These are phyloP conservation scores for Zygosaccharomyces pseudobailii DNA, from an alignment of 1,139 yeast species.

Conservation along the genomic window DNA sequence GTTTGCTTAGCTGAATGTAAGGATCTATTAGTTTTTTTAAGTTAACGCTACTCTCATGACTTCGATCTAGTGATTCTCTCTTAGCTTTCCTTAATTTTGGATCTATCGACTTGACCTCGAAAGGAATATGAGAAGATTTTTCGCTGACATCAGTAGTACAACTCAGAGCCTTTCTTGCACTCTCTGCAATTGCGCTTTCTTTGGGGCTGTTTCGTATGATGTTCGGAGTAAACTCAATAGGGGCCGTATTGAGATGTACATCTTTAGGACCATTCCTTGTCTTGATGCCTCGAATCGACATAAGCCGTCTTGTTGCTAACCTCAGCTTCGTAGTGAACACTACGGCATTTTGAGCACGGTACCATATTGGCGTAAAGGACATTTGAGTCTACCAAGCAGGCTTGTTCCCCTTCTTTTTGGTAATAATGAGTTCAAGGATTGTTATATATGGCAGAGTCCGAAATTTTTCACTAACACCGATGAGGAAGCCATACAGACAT, in stretches of 20 bases:
- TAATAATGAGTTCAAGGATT: neutral
- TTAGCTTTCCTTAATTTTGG: slow-evolving; percentile 15
- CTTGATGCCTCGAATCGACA: slow-evolving; percentile 8
- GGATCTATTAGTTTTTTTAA: slow-evolving; percentile 44
- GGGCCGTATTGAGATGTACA: slow-evolving; percentile 32
- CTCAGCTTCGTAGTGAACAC: neutral
- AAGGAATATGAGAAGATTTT: slow-evolving; percentile 39
- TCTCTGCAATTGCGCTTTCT: slow-evolving; percentile 13
- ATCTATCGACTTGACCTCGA: slow-evolving; percentile 45
- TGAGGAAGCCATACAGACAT: neutral
- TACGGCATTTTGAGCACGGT: neutral
- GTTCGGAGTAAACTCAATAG: slow-evolving; percentile 38
- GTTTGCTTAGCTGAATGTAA: slow-evolving; percentile 79
- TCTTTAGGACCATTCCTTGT: neutral
- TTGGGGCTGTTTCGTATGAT: slow-evolving; percentile 14
- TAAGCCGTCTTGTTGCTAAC: neutral
- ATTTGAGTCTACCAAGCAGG: slow-evolving; percentile 3
- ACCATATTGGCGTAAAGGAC: slow-evolving; percentile 1
- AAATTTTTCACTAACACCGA: slow-evolving; percentile 2
- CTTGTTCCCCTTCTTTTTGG: neutral
- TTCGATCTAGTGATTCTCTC: slow-evolving; percentile 16
- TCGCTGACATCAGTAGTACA: slow-evolving; percentile 35
- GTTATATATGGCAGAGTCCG: neutral
- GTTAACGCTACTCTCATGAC: slow-evolving; percentile 8
- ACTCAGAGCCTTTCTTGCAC: slow-evolving; percentile 32